These are phyloP conservation scores for Zalaria sp. DNA, from an alignment of 2,329 filamentous ascomycete species.

Conservation along the genomic window DNA sequence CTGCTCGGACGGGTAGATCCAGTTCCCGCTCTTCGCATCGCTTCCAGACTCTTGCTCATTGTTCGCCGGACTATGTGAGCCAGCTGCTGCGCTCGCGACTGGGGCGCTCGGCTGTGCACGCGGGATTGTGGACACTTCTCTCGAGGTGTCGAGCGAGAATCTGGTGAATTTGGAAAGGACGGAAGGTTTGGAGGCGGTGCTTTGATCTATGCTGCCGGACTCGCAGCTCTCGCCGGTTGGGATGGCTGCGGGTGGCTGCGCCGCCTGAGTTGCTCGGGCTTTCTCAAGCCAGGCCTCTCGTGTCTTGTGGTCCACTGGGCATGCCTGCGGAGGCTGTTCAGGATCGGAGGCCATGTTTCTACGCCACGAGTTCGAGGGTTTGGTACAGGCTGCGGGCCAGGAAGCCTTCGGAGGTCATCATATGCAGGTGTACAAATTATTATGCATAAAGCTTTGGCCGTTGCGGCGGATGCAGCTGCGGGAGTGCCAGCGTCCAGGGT, in stretches of 20 bases:
- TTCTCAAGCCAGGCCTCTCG: constrained; percentile 71
- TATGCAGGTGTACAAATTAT: too few relatives aligned
- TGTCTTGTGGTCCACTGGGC: constrained; percentile 83
- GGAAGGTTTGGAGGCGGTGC: constrained; percentile 10
- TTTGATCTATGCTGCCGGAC: constrained; percentile 2
- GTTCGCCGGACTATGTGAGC: constrained; percentile 43
- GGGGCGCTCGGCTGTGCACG: constrained; percentile 24
- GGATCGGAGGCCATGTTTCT: not conserved
- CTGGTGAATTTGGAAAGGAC: constrained; percentile 17
- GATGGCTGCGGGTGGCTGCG: constrained; percentile 10
- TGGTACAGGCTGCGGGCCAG: too few relatives aligned
- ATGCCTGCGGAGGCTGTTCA: constrained; percentile 26
- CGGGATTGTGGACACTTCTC: constrained; percentile 67
- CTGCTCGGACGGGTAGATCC: constrained; percentile 92
- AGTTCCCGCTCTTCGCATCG: constrained; percentile 62
- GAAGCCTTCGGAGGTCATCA: too few relatives aligned
- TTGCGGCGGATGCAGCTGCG: too few relatives aligned
- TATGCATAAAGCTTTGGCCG: too few relatives aligned
- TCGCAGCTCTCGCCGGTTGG: not conserved
- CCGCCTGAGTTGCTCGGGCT: constrained; percentile 25
- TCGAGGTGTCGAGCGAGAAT: constrained; percentile 44
- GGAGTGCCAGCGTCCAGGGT: too few relatives aligned
- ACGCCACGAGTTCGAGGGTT: too few relatives aligned
- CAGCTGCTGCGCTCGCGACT: constrained; percentile 18
- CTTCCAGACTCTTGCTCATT: constrained; percentile 64